These are phyloP conservation scores for Pelargonium citronellum DNA, from an alignment of 441 rosid genomes.

Conservation along the genomic window DNA sequence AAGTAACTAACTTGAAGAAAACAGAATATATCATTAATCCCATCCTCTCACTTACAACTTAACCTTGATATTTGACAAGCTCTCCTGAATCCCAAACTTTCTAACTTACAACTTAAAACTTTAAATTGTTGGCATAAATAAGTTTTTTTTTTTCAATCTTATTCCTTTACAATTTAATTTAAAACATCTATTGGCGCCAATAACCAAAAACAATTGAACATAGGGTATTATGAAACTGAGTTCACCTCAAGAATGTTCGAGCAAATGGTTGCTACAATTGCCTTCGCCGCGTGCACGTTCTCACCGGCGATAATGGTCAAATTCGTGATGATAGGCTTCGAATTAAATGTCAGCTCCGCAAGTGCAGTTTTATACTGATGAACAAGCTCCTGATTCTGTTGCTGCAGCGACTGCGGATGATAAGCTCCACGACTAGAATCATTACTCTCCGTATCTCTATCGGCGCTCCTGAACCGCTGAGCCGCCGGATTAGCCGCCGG, in stretches of 20 bases:
- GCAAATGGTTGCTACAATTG: conserved; percentile 70
- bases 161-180: not conserved
- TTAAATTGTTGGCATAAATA: too few relatives aligned
- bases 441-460: conserved; percentile 41
- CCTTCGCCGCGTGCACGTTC: conserved; percentile 75
- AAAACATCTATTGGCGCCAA: not conserved
- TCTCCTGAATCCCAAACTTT: not conserved
- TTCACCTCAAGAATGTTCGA: conserved; percentile 85
- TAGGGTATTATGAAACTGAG: conserved; percentile 31
- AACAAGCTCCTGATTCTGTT: conserved; percentile 77
- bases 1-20: not conserved
- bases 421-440: conserved; percentile 51
- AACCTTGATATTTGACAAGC: not conserved
- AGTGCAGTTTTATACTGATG: conserved; percentile 81
- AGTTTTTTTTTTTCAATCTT: not conserved
- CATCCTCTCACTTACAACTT: not conserved
- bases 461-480: conserved; percentile 35
- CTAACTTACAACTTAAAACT: not conserved
- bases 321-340: conserved; percentile 91
- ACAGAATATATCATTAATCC: not conserved
- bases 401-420: conserved; percentile 59
- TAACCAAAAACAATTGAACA: conserved; percentile 21
- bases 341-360: conserved; percentile 86
- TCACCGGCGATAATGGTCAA: conserved; percentile 95
- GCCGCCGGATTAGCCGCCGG: conserved; percentile 31